phyloP scores from a whole-genome alignment of 2,329 filamentous ascomycete species.

The Xylaria polymorpha region DNA sequence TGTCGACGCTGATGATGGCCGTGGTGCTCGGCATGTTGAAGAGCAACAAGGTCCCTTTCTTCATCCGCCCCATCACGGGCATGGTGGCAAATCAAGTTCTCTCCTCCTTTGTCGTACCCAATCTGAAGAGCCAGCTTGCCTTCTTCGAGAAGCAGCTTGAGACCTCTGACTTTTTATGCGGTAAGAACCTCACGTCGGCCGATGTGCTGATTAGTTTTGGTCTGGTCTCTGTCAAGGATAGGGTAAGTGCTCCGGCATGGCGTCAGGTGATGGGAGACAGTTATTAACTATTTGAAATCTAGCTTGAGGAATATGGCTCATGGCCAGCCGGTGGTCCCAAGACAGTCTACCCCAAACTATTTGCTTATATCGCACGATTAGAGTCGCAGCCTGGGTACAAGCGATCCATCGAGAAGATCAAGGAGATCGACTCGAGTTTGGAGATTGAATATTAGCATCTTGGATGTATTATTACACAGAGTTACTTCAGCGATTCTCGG shows the following conservation, averaged over 20 bases:
- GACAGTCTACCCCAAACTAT: constrained; percentile 57
- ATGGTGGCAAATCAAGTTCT: constrained; percentile 59
- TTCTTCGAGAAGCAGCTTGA: constrained; percentile 63
- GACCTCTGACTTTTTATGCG: constrained; percentile 64
- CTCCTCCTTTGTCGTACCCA: constrained; percentile 58
- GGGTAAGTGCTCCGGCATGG: constrained; percentile 30
- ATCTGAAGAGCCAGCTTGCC: constrained; percentile 59
- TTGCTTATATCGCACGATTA: constrained; percentile 60
- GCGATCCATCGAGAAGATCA: constrained; percentile 61
- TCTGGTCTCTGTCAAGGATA: constrained; percentile 58
- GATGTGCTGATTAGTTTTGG: constrained; percentile 67
- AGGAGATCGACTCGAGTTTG: constrained; percentile 59
- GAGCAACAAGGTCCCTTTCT: constrained; percentile 61
- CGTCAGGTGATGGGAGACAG: neutral
- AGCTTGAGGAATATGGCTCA: constrained; percentile 54
- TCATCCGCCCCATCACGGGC: constrained; percentile 63
- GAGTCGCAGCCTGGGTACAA: constrained; percentile 61
- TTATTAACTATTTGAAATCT: constrained; percentile 7
- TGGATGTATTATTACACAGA: neutral
- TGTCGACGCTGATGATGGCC: constrained; percentile 43
- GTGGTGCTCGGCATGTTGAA: constrained; percentile 53
- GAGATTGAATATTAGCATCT: constrained; percentile 45
- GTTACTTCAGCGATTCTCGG: too few species aligned
- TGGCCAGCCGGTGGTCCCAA: constrained; percentile 57
- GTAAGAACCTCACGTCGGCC: constrained; percentile 61